These are phyloP conservation scores for Colletotrichum acutatum DNA, from an alignment of 2,329 filamentous ascomycete species.

Conservation along the genomic window DNA sequence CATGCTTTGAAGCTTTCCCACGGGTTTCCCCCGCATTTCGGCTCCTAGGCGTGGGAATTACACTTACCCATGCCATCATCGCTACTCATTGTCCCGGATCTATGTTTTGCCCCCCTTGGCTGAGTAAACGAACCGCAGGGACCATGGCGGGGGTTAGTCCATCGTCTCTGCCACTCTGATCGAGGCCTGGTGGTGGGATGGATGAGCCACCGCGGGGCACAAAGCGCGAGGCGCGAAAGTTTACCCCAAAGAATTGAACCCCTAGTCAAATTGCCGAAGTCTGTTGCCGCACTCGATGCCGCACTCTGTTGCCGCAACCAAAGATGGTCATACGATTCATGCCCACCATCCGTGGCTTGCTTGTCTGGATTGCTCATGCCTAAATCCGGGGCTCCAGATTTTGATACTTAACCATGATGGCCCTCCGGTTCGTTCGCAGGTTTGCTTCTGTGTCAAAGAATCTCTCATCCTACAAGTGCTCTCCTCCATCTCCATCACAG, in stretches of 20 bases:
- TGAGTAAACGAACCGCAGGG: neutral
- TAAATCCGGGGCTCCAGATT: neutral
- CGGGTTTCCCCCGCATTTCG: conserved; percentile 13
- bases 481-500: neutral
- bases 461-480: neutral
- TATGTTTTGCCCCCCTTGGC: conserved; percentile 4
- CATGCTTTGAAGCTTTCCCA: neutral
- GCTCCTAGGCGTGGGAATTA: conserved; percentile 2
- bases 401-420: conserved; percentile 4
- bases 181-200: neutral
- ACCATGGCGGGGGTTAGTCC: neutral
- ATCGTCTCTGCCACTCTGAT: neutral
- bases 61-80: conserved; percentile 4
- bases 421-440: neutral
- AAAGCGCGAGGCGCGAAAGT: neutral
- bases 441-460: neutral
- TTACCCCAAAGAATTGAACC: neutral
- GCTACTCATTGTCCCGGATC: neutral
- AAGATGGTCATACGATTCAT: conserved; percentile 17
- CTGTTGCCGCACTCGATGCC: conserved; percentile 18
- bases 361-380: neutral
- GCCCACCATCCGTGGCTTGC: neutral
- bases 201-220: neutral
- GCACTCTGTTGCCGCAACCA: conserved; percentile 13
- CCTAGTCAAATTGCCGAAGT: conserved; percentile 12